Evolutionary conservation across 495 filamentous ascomycete species (phyloP), one percentile per base, ranked within the genome.

Genomic region (Amphirosellinia nigrospora): DNA sequence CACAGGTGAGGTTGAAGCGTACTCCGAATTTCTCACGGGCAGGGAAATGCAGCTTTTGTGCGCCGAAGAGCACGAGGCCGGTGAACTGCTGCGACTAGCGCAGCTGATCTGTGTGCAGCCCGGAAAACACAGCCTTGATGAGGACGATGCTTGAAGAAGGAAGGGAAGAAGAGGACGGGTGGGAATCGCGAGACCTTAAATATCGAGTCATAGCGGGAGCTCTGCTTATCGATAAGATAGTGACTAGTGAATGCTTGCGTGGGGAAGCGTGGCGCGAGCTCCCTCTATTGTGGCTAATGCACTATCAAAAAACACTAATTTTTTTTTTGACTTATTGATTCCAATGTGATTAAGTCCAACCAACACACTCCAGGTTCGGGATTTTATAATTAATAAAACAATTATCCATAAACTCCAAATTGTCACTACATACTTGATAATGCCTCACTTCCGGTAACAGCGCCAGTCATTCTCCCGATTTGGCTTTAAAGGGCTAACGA

Each of bases 11-110:
- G 72, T 81, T 93, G 93, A 94, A 96, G 94, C 95, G 90, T 97
- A 93, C 95, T 97, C 94, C 94, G 94, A 97, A 97, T 97, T 97
- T 97, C 95, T 96, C 95, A 97, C 96, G 96, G 97, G 95, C 94
- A 78, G 78, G 71, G 70, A 71, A 72, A 39, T 62, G 66, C 64
- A 68, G 67, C 73, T 79, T n/a, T n/a, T 81, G 79, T 36, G 70
- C 59, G 66, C 70, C 39, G 80, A 77, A 67, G 66, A 71, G 73
- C 68, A 60, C 50, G 70, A 75, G 64, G 64, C 62, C 55, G 74
- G 68, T 69, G 79, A 79, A 79, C 81, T 74, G 77, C 75, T 73
- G 79, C 64, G 72, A 64, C 79, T 72, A 71, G 73, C 76, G 77
- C 75, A 73, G 73, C 74, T 71, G 82, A 86, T 92, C 90, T 87